Evolutionary conservation across 1,284 basidiomycete species (phyloP).

Genomic region (Apiotrichum veenhuisii): DNA sequence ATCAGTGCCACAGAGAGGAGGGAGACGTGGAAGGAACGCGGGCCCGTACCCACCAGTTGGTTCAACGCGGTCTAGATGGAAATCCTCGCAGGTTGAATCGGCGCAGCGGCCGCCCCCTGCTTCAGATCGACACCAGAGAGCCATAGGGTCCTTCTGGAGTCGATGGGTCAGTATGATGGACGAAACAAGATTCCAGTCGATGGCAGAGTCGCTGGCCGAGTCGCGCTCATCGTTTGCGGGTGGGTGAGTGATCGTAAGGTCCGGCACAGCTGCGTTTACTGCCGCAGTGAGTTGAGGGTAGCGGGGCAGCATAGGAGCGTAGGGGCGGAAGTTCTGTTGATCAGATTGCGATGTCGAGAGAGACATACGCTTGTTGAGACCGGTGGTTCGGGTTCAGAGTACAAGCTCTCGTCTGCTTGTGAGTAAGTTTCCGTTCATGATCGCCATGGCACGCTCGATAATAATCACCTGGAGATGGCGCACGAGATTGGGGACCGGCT

Average conservation of each 20-base stretch:
- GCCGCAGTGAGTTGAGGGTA: conserved; percentile 33
- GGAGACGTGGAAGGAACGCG: too few relatives aligned
- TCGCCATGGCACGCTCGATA: too few relatives aligned
- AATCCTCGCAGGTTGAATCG: conserved; percentile 30
- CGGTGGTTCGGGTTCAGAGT: background rate
- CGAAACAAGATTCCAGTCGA: conserved; percentile 29
- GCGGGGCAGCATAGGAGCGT: conserved; percentile 30
- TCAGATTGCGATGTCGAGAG: conserved; percentile 1
- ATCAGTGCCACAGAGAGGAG: conserved; percentile 6
- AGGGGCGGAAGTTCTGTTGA: conserved; percentile 15
- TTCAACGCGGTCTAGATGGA: conserved; percentile 29
- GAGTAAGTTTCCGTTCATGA: background rate
- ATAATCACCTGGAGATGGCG: background rate
- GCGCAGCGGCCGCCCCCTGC: conserved; percentile 38
- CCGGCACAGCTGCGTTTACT: background rate
- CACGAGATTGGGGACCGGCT: background rate
- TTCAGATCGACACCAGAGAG: conserved; percentile 34
- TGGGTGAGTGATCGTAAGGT: background rate
- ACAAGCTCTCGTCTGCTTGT: background rate
- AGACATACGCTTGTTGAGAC: background rate
- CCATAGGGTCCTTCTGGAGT: conserved; percentile 23
- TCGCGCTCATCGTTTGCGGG: background rate
- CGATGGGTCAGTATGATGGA: conserved; percentile 40
- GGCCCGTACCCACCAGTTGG: conserved; percentile 32
- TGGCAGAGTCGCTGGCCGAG: background rate